Conservation (phyloP, 148 eudicot genomes). For the Camellia lanceoleosa region DNA sequence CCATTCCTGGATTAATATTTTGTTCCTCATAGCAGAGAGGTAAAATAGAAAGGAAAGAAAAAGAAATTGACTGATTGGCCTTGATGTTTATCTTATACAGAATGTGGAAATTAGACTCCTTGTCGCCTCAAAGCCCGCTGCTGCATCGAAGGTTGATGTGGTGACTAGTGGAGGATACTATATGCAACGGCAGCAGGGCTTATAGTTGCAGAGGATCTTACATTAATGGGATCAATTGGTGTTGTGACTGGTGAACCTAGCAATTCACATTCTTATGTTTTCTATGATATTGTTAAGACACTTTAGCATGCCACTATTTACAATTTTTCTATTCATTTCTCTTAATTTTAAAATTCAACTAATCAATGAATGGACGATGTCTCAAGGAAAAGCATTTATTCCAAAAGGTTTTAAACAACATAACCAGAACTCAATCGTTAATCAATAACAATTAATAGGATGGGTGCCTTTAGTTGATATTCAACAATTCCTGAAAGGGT, state of each 20-base stretch:
- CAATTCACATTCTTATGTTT: not conserved
- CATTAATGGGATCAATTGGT: conserved; percentile 92
- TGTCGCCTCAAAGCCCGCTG: conserved; percentile 74
- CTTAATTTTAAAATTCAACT: not conserved
- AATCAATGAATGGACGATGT: not conserved
- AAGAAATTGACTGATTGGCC: not conserved
- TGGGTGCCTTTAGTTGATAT: not conserved
- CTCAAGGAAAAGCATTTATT: not conserved
- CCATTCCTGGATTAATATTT: not conserved
- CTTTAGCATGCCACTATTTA: not conserved
- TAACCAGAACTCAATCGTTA: not conserved
- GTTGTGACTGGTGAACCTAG: conserved; percentile 73
- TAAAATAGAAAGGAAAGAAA: not conserved
- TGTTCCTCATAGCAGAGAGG: not conserved
- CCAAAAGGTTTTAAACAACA: not conserved
- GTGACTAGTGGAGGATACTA: conserved; percentile 99
- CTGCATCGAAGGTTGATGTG: conserved; percentile 93
- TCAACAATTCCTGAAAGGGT: not conserved
- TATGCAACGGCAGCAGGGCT: conserved; percentile 86
- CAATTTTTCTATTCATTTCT: not conserved
- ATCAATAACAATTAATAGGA: not conserved
- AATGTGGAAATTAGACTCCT: conserved; percentile 92
- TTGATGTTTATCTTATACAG: conserved; percentile 34
- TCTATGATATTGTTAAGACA: not conserved
- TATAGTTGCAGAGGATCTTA: conserved; percentile 85